These are phyloP conservation scores for Flaveria bidentis DNA, from an alignment of 129 eudicot species.

Conservation along the genomic window DNA sequence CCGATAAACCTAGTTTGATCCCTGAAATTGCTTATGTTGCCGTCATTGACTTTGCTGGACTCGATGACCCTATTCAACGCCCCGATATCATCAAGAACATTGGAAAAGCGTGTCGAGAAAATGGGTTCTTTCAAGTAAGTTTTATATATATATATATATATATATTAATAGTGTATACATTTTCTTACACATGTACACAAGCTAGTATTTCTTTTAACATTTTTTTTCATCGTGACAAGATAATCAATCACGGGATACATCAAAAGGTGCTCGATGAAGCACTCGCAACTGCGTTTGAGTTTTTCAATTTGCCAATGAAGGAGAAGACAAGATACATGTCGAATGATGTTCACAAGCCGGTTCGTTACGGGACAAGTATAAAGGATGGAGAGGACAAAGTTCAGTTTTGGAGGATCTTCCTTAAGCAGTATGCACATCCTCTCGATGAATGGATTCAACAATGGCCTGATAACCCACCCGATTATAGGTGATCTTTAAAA, in stretches of 20 bases:
- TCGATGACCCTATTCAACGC: slow-evolving; percentile 40
- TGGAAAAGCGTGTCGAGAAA: slow-evolving; percentile 45
- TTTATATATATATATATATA: neutral
- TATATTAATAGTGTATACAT: neutral
- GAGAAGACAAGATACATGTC: slow-evolving; percentile 60
- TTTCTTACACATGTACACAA: too few species aligned
- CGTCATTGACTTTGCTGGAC: slow-evolving; percentile 48
- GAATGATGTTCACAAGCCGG: slow-evolving; percentile 65
- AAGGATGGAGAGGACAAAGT: slow-evolving; percentile 66
- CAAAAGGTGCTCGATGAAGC: slow-evolving; percentile 57
- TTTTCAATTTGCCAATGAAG: slow-evolving; percentile 47
- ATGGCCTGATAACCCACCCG: slow-evolving; percentile 66
- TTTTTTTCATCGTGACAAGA: slow-evolving; percentile 21
- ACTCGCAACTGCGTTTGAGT: slow-evolving; percentile 42
- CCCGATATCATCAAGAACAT: slow-evolving; percentile 34
- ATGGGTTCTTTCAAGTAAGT: slow-evolving; percentile 69
- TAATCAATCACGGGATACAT: slow-evolving; percentile 64
- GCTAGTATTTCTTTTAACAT: neutral
- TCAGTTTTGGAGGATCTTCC: slow-evolving; percentile 77
- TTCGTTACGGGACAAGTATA: slow-evolving; percentile 62
- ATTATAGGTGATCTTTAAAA: slow-evolving; percentile 41
- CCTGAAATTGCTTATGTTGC: slow-evolving; percentile 34
- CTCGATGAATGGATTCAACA: slow-evolving; percentile 51
- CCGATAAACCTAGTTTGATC: slow-evolving; percentile 34
- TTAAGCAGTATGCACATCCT: slow-evolving; percentile 78